Evolutionary conservation across 805 yeast species (phyloP).

Genomic region (Nakazawaea holstii): DNA sequence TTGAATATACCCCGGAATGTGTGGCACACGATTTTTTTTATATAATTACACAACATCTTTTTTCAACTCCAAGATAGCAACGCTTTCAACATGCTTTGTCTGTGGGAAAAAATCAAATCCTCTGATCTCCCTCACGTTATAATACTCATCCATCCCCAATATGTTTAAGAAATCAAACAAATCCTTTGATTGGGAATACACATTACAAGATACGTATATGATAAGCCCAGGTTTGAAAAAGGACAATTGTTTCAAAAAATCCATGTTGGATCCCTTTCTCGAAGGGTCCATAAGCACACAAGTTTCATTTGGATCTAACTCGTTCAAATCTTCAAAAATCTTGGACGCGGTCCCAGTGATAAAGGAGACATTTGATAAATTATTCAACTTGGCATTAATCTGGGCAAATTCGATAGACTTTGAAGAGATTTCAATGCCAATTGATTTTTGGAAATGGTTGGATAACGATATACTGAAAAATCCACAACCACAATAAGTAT

Average conservation of each 20-base stretch:
- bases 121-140: conserved; percentile 21
- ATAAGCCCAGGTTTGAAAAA: conserved; percentile 32
- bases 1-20: too few species aligned
- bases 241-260: conserved; percentile 30
- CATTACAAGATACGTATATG: conserved; percentile 39
- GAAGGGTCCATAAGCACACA: conserved; percentile 41
- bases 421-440: conserved; percentile 35
- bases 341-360: conserved; percentile 32
- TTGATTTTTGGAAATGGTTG: conserved; percentile 26
- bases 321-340: conserved; percentile 26
- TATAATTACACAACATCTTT: not conserved
- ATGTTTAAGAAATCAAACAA: conserved; percentile 25
- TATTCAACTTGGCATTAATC: conserved; percentile 32
- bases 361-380: conserved; percentile 25
- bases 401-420: conserved; percentile 29
- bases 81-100: conserved; percentile 53
- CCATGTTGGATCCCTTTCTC: conserved; percentile 32
- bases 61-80: conserved; percentile 34
- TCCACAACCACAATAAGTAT: conserved; percentile 42
- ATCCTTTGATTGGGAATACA: conserved; percentile 40
- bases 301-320: conserved; percentile 27
- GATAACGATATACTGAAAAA: conserved; percentile 33
- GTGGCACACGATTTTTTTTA: not conserved
- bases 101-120: conserved; percentile 51
- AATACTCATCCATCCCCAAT: conserved; percentile 15